These are phyloP conservation scores for Craspedostauros australis DNA, from an alignment of 108 stramenopile genomes.

Conservation along the genomic window DNA sequence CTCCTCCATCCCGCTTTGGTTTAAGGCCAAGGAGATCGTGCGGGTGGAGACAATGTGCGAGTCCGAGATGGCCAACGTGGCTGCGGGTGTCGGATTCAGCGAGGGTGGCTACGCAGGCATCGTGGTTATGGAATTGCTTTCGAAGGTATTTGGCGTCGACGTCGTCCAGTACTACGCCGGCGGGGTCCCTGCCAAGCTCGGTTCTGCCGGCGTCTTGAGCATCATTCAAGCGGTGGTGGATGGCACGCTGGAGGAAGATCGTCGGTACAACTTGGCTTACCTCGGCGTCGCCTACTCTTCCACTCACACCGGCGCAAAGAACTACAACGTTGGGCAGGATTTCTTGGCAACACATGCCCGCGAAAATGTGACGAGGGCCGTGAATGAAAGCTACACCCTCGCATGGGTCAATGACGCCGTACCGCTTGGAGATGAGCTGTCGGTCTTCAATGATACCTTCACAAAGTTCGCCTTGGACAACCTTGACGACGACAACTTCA, in stretches of 20 bases:
- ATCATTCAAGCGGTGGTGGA: neutral
- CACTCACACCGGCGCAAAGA: conserved; percentile 5
- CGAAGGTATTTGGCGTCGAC: conserved; percentile 9
- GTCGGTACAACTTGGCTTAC: neutral
- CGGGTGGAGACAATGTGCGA: conserved; percentile 9
- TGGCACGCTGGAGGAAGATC: neutral
- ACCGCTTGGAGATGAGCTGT: neutral
- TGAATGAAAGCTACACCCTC: neutral
- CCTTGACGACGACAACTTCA: no score
- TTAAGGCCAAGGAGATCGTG: conserved; percentile 10
- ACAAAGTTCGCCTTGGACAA: no score
- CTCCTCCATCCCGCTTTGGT: conserved; percentile 19
- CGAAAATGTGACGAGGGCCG: conserved; percentile 1
- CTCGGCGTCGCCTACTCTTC: conserved; percentile 23
- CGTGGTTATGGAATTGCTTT: conserved; percentile 13
- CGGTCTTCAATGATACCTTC: neutral
- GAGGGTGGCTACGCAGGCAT: conserved; percentile 26
- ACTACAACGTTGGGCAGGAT: conserved; percentile 17
- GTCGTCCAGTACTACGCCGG: conserved; percentile 5
- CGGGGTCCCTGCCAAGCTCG: conserved; percentile 10
- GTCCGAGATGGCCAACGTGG: conserved; percentile 7
- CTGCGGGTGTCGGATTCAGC: conserved; percentile 9
- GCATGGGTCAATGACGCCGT: neutral
- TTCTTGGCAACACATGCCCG: conserved; percentile 6
- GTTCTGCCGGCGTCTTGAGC: neutral